phyloP scores from a whole-genome alignment of 2,329 filamentous ascomycete species.

The Colletotrichum somersetense region DNA sequence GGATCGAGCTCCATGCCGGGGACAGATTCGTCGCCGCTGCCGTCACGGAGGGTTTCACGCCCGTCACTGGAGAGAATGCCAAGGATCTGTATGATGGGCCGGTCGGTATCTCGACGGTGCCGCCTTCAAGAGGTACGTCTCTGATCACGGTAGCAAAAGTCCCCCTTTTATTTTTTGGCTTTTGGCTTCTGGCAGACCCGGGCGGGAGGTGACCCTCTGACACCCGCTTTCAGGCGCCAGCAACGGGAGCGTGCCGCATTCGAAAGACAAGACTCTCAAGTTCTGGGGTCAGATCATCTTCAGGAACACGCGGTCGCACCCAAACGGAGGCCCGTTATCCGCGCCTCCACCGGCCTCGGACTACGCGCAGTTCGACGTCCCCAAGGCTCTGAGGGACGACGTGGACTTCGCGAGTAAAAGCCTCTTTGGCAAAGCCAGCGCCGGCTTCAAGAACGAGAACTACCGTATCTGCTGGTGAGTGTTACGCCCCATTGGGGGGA shows the following conservation, averaged over 20 bases:
- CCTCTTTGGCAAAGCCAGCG: slow-evolving; percentile 65
- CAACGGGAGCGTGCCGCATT: slow-evolving; percentile 62
- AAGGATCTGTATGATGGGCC: slow-evolving; percentile 56
- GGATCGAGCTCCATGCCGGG: slow-evolving; percentile 60
- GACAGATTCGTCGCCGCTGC: slow-evolving; percentile 65
- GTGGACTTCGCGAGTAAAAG: slow-evolving; percentile 62
- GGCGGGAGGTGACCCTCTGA: too few species aligned
- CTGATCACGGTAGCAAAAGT: not conserved
- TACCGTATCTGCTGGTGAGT: slow-evolving; percentile 68
- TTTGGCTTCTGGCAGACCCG: too few species aligned
- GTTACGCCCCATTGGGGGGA: too few species aligned
- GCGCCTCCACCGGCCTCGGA: slow-evolving; percentile 61
- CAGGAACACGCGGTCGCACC: slow-evolving; percentile 58
- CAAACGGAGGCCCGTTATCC: slow-evolving; percentile 61
- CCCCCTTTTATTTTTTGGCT: too few species aligned
- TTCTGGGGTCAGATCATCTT: slow-evolving; percentile 66
- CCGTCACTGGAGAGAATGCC: slow-evolving; percentile 56
- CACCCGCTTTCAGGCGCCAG: slow-evolving; percentile 45
- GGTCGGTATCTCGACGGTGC: slow-evolving; percentile 50
- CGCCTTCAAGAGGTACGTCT: slow-evolving; percentile 23
- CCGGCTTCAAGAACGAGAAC: slow-evolving; percentile 64
- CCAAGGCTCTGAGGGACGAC: slow-evolving; percentile 61
- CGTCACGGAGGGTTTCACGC: slow-evolving; percentile 62
- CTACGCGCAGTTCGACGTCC: slow-evolving; percentile 67
- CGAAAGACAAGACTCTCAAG: slow-evolving; percentile 54